phyloP scores from a whole-genome alignment of 78 protist species.

The Emiliania huxleyi region DNA sequence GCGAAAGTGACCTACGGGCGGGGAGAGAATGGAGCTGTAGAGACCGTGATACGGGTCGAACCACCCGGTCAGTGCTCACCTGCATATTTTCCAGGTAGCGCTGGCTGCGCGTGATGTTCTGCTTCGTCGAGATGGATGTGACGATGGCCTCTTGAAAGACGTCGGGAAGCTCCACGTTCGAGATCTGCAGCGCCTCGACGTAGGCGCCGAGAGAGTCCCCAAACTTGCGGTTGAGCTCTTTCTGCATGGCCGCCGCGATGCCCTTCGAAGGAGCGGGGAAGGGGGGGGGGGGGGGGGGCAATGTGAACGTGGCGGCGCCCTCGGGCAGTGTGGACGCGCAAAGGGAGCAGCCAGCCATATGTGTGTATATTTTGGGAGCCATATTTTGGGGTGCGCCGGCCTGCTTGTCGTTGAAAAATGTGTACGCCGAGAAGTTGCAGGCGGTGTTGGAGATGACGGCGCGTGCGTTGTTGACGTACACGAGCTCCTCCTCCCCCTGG shows the following conservation, averaged over 20 bases:
- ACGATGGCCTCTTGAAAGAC: background rate
- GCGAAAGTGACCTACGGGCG: background rate
- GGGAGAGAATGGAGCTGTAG: too few species aligned
- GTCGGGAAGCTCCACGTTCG: background rate
- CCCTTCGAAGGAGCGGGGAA: too few species aligned
- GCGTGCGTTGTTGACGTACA: background rate
- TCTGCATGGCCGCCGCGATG: background rate
- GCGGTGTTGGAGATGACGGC: background rate
- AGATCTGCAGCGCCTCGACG: background rate
- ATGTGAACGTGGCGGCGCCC: too few species aligned
- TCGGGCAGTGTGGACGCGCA: too few species aligned
- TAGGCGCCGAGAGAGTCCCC: background rate
- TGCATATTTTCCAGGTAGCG: background rate
- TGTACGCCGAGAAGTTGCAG: constrained; percentile 8
- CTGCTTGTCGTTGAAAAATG: constrained; percentile 10
- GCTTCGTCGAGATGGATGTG: background rate
- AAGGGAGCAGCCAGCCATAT: too few species aligned
- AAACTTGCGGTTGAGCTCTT: background rate
- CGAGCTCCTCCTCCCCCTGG: background rate
- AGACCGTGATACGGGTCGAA: too few species aligned
- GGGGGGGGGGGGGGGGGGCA: too few species aligned
- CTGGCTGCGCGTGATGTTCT: background rate
- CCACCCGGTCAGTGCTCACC: too few species aligned
- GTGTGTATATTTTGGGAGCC: too few species aligned
- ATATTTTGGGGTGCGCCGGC: too few species aligned